A percentile compares a stretch with the other conserved stretches of the same genome.
Conservation (phyloP, 1,284 basidiomycete species). For the Puccinia triticina region DNA sequence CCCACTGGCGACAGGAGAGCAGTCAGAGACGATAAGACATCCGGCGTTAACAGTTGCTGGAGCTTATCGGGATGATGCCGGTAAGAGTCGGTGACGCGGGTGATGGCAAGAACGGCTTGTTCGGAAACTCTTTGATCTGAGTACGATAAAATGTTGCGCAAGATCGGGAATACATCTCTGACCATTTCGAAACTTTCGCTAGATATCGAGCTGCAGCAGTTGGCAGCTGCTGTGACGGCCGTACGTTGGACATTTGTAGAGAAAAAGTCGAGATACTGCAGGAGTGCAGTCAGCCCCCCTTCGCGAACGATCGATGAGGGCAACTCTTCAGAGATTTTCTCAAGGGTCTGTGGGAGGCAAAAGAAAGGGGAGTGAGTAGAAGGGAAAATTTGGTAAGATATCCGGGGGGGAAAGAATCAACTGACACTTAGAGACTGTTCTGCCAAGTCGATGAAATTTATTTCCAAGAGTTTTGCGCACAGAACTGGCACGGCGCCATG, state of each 20-base stretch:
- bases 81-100: conserved; percentile 87
- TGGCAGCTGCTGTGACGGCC: conserved; percentile 90
- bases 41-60: conserved; percentile 77
- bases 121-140: conserved; percentile 91
- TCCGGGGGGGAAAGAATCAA: conserved; percentile 56
- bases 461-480: conserved; percentile 91
- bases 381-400: conserved; percentile 3
- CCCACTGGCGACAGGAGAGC: conserved; percentile 81
- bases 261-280: conserved; percentile 95
- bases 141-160: conserved; percentile 84
- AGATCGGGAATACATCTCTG: conserved; percentile 83
- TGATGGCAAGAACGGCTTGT: conserved; percentile 87
- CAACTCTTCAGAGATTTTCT: conserved; percentile 95
- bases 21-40: conserved; percentile 81
- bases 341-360: conserved; percentile 72
- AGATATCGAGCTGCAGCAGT: conserved; percentile 88
- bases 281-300: conserved; percentile 82
- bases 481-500: conserved; percentile 91
- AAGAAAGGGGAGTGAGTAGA: conserved; percentile 53
- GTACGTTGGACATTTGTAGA: conserved; percentile 93
- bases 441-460: conserved; percentile 92
- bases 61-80: conserved; percentile 77
- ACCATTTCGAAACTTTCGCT: conserved; percentile 84
- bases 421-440: conserved; percentile 93
- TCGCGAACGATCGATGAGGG: conserved; percentile 91